Evolutionary conservation across 306 rosid species (phyloP).

Genomic region (Adenanthera pavonina): DNA sequence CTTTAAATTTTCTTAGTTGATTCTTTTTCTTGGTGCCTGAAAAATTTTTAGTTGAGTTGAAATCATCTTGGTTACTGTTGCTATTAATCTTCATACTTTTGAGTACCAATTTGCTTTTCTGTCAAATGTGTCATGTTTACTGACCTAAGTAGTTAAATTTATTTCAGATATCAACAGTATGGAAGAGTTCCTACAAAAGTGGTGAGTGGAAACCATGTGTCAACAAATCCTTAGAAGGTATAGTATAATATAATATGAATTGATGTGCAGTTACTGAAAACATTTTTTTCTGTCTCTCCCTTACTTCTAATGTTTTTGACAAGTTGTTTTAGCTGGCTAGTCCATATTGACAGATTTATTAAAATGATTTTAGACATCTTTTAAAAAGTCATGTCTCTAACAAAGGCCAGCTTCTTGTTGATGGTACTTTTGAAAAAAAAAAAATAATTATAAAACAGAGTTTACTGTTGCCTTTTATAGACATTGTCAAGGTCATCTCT

Average conservation of each 20-base stretch:
- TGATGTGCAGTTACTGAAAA: constrained; percentile 5
- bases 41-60: not conserved
- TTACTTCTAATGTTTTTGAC: not conserved
- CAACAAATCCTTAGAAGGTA: constrained; percentile 67
- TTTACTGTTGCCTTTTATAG: not conserved
- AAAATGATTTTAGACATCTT: not conserved
- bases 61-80: not conserved
- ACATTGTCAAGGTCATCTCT: not conserved
- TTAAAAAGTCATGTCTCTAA: not conserved
- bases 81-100: constrained; percentile 9
- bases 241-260: not conserved
- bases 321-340: constrained; percentile 17
- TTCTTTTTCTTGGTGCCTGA: too few relatives aligned
- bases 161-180: constrained; percentile 74
- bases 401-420: constrained; percentile 6
- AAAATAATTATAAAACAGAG: not conserved
- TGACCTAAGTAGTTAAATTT: constrained; percentile 38
- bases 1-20: not conserved
- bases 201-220: constrained; percentile 76
- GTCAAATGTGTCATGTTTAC: constrained; percentile 15
- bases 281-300: not conserved
- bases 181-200: constrained; percentile 67
- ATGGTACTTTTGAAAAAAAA: not conserved
- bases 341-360: not conserved
- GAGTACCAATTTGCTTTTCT: constrained; percentile 5